Evolutionary conservation across 2,329 filamentous ascomycete genomes (phyloP).

Genomic region (Cercospora berteroae): DNA sequence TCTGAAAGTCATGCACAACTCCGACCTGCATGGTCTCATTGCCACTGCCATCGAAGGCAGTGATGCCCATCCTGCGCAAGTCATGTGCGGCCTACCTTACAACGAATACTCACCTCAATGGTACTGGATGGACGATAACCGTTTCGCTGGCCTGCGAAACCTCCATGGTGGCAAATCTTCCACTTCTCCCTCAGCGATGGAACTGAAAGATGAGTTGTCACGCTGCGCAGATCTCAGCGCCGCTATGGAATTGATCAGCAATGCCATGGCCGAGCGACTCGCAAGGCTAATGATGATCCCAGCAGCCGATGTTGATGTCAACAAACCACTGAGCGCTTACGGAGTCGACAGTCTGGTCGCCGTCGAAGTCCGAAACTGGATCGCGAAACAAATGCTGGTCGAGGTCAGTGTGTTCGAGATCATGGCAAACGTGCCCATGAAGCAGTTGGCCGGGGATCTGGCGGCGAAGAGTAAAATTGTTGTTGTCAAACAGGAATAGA

Average conservation of each 20-base stretch:
- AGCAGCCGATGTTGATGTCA: constrained; percentile 13
- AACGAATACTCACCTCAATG: constrained; percentile 12
- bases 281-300: constrained; percentile 13
- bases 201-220: constrained; percentile 10
- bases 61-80: constrained; percentile 3
- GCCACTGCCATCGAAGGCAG: constrained; percentile 14
- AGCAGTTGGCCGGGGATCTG: not conserved
- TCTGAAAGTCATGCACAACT: constrained; percentile 13
- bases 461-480: not conserved
- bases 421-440: not conserved
- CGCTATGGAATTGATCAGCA: constrained; percentile 10
- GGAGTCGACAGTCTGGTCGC: constrained; percentile 24
- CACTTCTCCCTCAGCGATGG: not conserved
- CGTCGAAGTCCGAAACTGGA: constrained; percentile 23
- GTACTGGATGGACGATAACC: constrained; percentile 16
- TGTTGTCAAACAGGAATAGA: not conserved
- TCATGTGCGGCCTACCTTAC: constrained; percentile 11
- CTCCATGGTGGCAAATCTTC: not conserved
- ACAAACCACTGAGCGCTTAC: constrained; percentile 13
- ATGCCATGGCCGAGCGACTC: constrained; percentile 13
- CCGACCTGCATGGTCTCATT: constrained; percentile 13
- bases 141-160: constrained; percentile 10
- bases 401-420: constrained; percentile 21
- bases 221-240: not conserved
- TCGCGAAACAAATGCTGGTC: constrained; percentile 15